Conservation (phyloP, 768 basidiomycete genomes). For the Kwoniella dejecticola region DNA sequence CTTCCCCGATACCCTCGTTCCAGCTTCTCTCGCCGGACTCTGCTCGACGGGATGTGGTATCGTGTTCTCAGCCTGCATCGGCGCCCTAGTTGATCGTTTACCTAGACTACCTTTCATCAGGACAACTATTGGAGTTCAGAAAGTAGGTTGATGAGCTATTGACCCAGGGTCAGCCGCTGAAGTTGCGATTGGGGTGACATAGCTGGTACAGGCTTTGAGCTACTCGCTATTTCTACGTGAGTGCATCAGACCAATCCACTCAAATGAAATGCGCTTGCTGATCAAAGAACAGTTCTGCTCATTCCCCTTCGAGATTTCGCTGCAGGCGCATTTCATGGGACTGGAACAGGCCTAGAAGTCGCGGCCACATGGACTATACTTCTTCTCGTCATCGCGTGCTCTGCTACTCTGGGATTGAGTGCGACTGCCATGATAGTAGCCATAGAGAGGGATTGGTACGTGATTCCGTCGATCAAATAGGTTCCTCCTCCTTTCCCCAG, state of each 20-base stretch:
- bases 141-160: constrained; percentile 31
- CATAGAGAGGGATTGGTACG: constrained; percentile 54
- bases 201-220: constrained; percentile 24
- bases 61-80: constrained; percentile 44
- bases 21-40: constrained; percentile 50
- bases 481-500: too few relatives aligned
- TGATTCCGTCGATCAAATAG: background rate
- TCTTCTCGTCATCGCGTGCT: constrained; percentile 30
- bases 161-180: too few relatives aligned
- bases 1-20: constrained; percentile 50
- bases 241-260: background rate
- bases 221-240: constrained; percentile 35
- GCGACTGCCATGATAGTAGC: constrained; percentile 47
- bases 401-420: constrained; percentile 38
- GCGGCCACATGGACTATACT: constrained; percentile 27
- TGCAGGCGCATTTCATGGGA: constrained; percentile 30
- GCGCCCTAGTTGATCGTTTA: constrained; percentile 43
- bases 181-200: too few relatives aligned
- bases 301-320: constrained; percentile 25
- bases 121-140: constrained; percentile 40
- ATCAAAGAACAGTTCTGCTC: constrained; percentile 39
- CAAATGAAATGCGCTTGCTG: background rate
- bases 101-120: constrained; percentile 40
- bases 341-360: background rate
- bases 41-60: constrained; percentile 40